These are phyloP conservation scores for Endotrypanum monterogeii DNA, from an alignment of 208 protist species.

Conservation along the genomic window DNA sequence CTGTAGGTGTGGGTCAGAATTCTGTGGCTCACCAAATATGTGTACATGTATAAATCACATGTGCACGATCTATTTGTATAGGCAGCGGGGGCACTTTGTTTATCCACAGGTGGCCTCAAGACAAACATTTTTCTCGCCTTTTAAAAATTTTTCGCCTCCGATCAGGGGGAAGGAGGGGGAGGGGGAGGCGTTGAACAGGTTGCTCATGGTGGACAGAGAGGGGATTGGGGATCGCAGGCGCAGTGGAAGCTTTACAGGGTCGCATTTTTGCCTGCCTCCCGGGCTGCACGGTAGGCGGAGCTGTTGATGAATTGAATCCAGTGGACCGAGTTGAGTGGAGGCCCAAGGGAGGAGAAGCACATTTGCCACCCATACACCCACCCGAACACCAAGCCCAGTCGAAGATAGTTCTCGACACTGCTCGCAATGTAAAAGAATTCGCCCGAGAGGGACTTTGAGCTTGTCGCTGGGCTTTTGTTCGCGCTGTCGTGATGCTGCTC, in stretches of 20 bases:
- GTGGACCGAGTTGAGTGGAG: constrained; percentile 43
- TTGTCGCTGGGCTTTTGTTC: neutral
- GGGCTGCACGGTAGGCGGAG: constrained; percentile 26
- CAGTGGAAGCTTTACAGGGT: constrained; percentile 1
- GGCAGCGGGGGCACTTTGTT: too few species aligned
- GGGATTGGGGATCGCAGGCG: neutral
- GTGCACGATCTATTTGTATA: too few species aligned
- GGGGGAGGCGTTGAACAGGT: neutral
- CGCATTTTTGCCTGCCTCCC: constrained; percentile 7
- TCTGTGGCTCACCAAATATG: too few species aligned
- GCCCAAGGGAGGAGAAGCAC: constrained; percentile 52
- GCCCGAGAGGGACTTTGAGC: neutral
- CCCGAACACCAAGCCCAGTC: constrained; percentile 54
- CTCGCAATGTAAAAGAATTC: constrained; percentile 69
- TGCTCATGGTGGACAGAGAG: neutral
- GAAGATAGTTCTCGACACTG: constrained; percentile 59
- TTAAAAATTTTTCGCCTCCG: too few species aligned
- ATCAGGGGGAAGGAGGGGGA: too few species aligned
- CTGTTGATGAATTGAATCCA: constrained; percentile 58
- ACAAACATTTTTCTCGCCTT: too few species aligned
- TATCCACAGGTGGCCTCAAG: too few species aligned
- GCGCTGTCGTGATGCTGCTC: neutral
- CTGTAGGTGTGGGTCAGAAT: too few species aligned
- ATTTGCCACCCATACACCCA: constrained; percentile 86
- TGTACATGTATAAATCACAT: too few species aligned